Conservation (phyloP, 179 eudicot species). For the Camellia oleifera region DNA sequence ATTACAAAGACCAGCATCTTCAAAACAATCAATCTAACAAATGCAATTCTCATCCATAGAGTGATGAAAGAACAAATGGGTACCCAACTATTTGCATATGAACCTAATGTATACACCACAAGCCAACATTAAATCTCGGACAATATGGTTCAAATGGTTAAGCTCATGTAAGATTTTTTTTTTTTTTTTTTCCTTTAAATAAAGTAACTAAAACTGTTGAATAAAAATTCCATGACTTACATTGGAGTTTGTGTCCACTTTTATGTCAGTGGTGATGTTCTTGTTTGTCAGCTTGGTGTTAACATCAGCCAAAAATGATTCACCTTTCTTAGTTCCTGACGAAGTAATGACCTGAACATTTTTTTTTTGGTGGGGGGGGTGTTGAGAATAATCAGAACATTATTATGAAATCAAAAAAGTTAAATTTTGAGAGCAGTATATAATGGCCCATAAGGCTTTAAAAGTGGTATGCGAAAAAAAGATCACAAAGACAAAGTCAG, state of each 20-base stretch:
- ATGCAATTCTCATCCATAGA: neutral
- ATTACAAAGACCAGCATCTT: neutral
- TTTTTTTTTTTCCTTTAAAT: neutral
- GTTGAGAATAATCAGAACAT: neutral
- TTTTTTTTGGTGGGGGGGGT: too few species aligned
- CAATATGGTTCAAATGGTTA: neutral
- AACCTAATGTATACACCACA: neutral
- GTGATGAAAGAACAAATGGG: neutral
- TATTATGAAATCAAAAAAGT: neutral
- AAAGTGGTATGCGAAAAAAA: neutral
- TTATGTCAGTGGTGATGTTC: conserved; percentile 80
- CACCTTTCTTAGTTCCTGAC: conserved; percentile 77
- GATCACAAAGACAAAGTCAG: neutral
- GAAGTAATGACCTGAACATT: conserved; percentile 70
- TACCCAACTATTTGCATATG: neutral
- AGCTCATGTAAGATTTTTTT: neutral
- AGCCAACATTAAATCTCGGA: neutral
- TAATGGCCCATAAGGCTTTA: neutral
- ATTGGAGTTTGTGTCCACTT: conserved; percentile 88
- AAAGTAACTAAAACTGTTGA: neutral
- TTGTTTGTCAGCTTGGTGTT: conserved; percentile 74
- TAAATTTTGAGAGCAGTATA: neutral
- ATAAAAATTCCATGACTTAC: conserved; percentile 41
- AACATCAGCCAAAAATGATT: conserved; percentile 72
- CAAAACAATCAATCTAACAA: neutral